Conservation (phyloP, 2,329 filamentous ascomycete species). For the Coniochaeta ligniaria region DNA sequence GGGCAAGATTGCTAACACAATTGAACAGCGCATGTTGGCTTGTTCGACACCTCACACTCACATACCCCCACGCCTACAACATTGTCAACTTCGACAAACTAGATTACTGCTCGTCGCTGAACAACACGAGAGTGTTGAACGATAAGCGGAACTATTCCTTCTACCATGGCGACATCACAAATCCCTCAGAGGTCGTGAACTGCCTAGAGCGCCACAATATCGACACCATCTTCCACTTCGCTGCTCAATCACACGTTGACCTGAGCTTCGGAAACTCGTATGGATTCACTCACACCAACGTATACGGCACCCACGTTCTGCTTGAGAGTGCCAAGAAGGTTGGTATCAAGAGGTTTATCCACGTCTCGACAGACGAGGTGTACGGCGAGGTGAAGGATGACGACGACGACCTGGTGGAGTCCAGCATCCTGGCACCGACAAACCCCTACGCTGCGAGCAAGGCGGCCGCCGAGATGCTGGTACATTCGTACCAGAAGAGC, state of each 20-base stretch:
- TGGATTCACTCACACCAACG: slow-evolving; percentile 74
- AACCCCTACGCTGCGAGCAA: slow-evolving; percentile 80
- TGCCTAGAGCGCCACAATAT: slow-evolving; percentile 66
- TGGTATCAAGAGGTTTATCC: slow-evolving; percentile 66
- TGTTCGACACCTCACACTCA: slow-evolving; percentile 67
- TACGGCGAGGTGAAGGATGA: slow-evolving; percentile 73
- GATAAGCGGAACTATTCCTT: slow-evolving; percentile 68
- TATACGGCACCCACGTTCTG: slow-evolving; percentile 77
- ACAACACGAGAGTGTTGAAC: slow-evolving; percentile 67
- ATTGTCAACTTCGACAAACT: slow-evolving; percentile 80
- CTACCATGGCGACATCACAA: slow-evolving; percentile 72
- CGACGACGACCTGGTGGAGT: slow-evolving; percentile 64
- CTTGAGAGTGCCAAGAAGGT: slow-evolving; percentile 70
- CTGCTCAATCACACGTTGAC: slow-evolving; percentile 80
- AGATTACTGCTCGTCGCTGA: slow-evolving; percentile 73
- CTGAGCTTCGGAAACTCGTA: slow-evolving; percentile 78
- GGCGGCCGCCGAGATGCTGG: slow-evolving; percentile 76
- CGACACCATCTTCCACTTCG: slow-evolving; percentile 78
- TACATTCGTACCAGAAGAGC: slow-evolving; percentile 79
- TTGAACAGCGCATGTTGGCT: slow-evolving; percentile 67
- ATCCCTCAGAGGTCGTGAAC: slow-evolving; percentile 60
- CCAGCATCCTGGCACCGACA: slow-evolving; percentile 68
- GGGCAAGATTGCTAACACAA: slow-evolving; percentile 2
- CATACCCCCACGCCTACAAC: slow-evolving; percentile 68
- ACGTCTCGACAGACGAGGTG: slow-evolving; percentile 80